These are phyloP conservation scores for Podila epicladia DNA, from an alignment of 192 early-diverging fungal species.

Conservation along the genomic window DNA sequence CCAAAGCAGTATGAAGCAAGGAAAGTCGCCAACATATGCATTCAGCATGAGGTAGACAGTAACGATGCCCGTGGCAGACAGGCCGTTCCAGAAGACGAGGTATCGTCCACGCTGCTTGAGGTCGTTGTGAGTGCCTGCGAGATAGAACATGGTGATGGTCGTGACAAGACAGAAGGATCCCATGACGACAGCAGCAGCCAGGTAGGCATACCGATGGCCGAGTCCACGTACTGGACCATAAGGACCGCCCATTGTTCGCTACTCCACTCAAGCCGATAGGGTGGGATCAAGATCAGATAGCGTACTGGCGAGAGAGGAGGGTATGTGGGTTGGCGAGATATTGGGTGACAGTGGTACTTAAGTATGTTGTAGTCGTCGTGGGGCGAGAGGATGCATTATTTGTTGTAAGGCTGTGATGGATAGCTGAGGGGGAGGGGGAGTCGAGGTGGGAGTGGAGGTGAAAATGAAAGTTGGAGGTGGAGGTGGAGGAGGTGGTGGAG, in stretches of 20 bases:
- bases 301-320: not conserved
- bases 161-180: constrained; percentile 36
- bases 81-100: constrained; percentile 44
- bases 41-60: constrained; percentile 45
- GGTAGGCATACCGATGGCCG: constrained; percentile 30
- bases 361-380: no score
- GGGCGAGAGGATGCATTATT: no score
- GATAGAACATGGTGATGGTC: constrained; percentile 32
- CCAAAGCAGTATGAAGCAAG: constrained; percentile 42
- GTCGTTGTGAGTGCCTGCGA: constrained; percentile 40
- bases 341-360: no score
- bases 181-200: constrained; percentile 16
- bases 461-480: no score
- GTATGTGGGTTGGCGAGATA: not conserved
- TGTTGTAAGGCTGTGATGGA: no score
- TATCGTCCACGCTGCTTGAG: constrained; percentile 51
- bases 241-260: constrained; percentile 19
- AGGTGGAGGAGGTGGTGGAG: no score
- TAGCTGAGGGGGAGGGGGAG: no score
- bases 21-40: constrained; percentile 44
- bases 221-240: constrained; percentile 22
- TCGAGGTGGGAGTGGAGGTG: no score
- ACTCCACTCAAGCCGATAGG: not conserved
- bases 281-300: not conserved
- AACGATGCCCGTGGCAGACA: constrained; percentile 38